A percentile compares a stretch with the other conserved stretches of the same genome.
These are phyloP conservation scores for Mycena vitilis DNA, from an alignment of 768 basidiomycete genomes.

Conservation along the genomic window DNA sequence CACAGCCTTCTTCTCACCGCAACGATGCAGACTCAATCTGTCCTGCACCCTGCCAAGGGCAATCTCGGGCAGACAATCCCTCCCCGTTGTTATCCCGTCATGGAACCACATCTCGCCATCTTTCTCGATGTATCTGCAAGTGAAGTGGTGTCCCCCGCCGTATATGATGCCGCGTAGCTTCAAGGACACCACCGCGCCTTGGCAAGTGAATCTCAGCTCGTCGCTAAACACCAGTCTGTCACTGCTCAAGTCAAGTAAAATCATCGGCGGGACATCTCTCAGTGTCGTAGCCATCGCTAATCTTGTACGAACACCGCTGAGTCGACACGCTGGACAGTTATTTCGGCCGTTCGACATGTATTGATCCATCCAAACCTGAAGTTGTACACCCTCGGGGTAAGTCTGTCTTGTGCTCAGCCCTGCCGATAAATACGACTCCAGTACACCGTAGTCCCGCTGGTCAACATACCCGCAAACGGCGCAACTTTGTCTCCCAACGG, in stretches of 20 bases:
- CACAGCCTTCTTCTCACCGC: slow-evolving; percentile 11
- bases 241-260: background rate
- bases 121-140: background rate
- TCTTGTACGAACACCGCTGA: background rate
- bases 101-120: slow-evolving; percentile 1
- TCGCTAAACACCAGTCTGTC: background rate
- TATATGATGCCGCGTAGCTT: slow-evolving; percentile 1
- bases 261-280: background rate
- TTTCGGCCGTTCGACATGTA: background rate
- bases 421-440: background rate
- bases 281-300: background rate
- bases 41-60: background rate
- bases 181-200: background rate
- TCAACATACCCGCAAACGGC: background rate
- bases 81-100: background rate
- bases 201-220: background rate
- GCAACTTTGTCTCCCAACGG: background rate
- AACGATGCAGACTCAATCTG: background rate
- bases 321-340: background rate
- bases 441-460: background rate
- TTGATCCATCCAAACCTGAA: slow-evolving; percentile 1
- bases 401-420: background rate
- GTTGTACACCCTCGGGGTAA: background rate
- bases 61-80: background rate
- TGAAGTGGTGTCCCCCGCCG: background rate